These are phyloP conservation scores for Exobasidium rhododendri DNA, from an alignment of 1,284 basidiomycete genomes.

Conservation along the genomic window DNA sequence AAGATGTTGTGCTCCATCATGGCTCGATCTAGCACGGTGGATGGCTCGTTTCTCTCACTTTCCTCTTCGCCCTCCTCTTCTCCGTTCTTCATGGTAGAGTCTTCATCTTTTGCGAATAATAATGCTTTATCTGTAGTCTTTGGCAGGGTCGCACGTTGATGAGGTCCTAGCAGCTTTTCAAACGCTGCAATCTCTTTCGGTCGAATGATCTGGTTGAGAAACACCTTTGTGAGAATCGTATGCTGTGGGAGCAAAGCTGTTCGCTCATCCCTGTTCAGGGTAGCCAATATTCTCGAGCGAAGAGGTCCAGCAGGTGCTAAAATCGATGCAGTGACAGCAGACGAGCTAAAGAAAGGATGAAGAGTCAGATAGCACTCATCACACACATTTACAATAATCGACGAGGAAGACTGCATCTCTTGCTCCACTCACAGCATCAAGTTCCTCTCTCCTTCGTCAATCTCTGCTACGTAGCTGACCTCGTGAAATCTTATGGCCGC, in stretches of 20 bases:
- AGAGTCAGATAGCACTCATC: neutral
- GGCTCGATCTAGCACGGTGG: conserved; percentile 92
- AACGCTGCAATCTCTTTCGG: conserved; percentile 84
- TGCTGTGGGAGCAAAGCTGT: conserved; percentile 73
- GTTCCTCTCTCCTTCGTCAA: conserved; percentile 33
- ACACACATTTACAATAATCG: no score
- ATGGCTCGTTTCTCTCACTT: conserved; percentile 63
- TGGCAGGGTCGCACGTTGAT: conserved; percentile 86
- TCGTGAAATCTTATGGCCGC: conserved; percentile 94
- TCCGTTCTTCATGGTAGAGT: conserved; percentile 9
- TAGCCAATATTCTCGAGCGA: conserved; percentile 83
- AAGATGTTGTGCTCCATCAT: conserved; percentile 98
- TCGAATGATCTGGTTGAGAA: conserved; percentile 90
- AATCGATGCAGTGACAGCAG: conserved; percentile 90
- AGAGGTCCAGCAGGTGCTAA: conserved; percentile 96
- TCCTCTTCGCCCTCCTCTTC: conserved; percentile 9
- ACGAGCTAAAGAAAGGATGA: conserved; percentile 68
- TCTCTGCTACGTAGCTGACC: conserved; percentile 57
- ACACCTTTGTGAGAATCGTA: conserved; percentile 93
- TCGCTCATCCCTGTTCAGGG: conserved; percentile 89
- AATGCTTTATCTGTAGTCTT: conserved; percentile 11
- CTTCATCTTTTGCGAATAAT: conserved; percentile 9
- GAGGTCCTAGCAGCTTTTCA: conserved; percentile 77
- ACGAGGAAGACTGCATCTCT: neutral
- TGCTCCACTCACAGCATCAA: conserved; percentile 31